These are phyloP conservation scores for Leccinum imitatum DNA, from an alignment of 768 basidiomycete genomes.

Conservation along the genomic window DNA sequence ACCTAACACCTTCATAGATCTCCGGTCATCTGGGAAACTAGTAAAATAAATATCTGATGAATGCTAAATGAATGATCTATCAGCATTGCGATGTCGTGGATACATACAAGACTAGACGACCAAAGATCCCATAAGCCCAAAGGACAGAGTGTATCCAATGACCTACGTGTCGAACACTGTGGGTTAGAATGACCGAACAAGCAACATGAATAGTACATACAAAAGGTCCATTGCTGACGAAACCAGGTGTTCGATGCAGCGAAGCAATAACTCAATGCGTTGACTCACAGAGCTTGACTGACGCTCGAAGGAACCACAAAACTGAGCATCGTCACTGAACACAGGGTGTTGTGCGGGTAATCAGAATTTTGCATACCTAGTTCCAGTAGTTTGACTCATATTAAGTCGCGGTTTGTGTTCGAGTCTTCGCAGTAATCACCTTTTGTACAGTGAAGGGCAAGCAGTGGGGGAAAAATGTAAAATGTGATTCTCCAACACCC, in stretches of 20 bases:
- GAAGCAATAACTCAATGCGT: neutral
- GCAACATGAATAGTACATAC: neutral
- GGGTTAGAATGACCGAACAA: neutral
- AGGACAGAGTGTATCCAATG: conserved; percentile 18
- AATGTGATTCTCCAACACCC: too few species aligned
- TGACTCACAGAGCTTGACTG: neutral
- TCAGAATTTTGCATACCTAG: too few species aligned
- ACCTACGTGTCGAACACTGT: conserved; percentile 1
- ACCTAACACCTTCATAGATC: neutral
- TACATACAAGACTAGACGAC: neutral
- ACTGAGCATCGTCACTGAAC: too few species aligned
- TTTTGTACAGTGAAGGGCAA: too few species aligned
- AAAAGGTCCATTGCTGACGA: neutral
- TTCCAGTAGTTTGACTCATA: too few species aligned
- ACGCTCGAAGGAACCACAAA: too few species aligned
- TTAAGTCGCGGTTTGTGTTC: neutral
- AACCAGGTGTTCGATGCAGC: neutral
- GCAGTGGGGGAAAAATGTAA: too few species aligned
- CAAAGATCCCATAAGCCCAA: conserved; percentile 11
- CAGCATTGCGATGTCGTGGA: neutral
- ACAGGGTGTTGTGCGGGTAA: too few species aligned
- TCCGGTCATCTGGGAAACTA: neutral
- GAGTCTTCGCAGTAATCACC: neutral
- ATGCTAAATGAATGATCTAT: neutral
- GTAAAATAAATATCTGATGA: neutral